Evolutionary conservation across 352 stramenopile genomes (phyloP).

Genomic region (Elongisporangium prolatum): DNA sequence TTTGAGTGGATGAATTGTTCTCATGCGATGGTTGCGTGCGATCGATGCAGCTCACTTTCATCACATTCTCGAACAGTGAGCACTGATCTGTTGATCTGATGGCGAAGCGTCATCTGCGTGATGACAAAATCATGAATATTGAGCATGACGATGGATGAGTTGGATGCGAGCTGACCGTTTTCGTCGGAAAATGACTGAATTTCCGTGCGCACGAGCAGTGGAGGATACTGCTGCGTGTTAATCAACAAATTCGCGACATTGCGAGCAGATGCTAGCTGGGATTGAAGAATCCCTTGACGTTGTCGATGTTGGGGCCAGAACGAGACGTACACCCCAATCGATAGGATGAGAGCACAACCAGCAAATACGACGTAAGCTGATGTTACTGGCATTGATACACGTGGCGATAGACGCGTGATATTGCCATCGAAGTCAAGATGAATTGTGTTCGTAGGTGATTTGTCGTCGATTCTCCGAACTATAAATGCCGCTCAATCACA

Average conservation of each 20-base stretch:
- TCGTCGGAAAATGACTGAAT: background rate
- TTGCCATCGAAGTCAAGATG: background rate
- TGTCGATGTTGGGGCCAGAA: background rate
- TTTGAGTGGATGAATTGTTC: background rate
- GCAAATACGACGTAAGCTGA: background rate
- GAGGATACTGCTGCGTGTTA: background rate
- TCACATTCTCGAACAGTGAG: background rate
- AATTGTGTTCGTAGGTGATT: too few species aligned
- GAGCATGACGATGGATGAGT: background rate
- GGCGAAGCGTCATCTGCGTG: background rate
- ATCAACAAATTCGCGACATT: background rate
- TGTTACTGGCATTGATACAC: background rate
- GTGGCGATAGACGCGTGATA: background rate
- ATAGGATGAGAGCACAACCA: background rate
- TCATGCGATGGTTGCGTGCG: background rate
- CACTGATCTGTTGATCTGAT: background rate
- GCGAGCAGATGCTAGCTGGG: background rate
- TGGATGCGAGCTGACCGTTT: background rate
- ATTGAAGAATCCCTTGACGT: background rate
- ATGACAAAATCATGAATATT: background rate
- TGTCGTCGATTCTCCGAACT: background rate
- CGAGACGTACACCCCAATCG: background rate
- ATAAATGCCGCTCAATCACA: background rate
- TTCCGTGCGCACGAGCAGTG: background rate
- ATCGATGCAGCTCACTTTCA: background rate